Evolutionary conservation across 2,329 filamentous ascomycete species (phyloP).

Genomic region (Colletotrichum endophyticum): DNA sequence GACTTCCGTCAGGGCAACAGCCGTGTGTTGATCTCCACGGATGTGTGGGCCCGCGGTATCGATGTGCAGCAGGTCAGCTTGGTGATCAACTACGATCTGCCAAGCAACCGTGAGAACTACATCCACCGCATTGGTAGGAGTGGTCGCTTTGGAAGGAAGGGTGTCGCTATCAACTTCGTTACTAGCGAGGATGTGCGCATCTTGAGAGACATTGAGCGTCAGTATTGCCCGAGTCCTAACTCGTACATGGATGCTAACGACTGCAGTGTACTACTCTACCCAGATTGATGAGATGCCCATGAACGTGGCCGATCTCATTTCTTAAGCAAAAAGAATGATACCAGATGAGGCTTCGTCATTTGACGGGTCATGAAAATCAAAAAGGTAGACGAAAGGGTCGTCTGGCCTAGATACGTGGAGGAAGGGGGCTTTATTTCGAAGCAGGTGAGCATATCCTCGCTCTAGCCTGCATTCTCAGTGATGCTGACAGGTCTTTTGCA

Average conservation of each 20-base stretch:
- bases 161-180: conserved; percentile 99
- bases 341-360: not conserved
- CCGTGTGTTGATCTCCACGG: conserved; percentile 93
- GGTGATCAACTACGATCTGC: conserved; percentile 99
- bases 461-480: not conserved
- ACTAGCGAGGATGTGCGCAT: conserved; percentile 98
- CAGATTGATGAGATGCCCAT: conserved; percentile 99
- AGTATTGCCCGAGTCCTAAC: conserved; percentile 36
- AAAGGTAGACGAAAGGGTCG: not conserved
- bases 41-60: conserved; percentile 98
- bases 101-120: conserved; percentile 99
- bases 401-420: conserved; percentile 17
- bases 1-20: conserved; percentile 98
- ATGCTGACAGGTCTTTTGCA: not conserved
- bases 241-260: conserved; percentile 33
- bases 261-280: conserved; percentile 86
- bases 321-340: conserved; percentile 36
- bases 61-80: conserved; percentile 98
- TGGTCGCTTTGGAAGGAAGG: conserved; percentile 95
- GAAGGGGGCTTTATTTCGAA: conserved; percentile 20
- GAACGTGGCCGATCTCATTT: conserved; percentile 76
- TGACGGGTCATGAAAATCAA: not conserved
- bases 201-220: conserved; percentile 92
- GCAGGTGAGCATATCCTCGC: not conserved
- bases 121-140: conserved; percentile 98